A percentile compares a stretch with the other conserved stretches of the same genome.
Evolutionary conservation across 2,329 filamentous ascomycete genomes (phyloP).

Genomic region (Parastagonospora nodorum): DNA sequence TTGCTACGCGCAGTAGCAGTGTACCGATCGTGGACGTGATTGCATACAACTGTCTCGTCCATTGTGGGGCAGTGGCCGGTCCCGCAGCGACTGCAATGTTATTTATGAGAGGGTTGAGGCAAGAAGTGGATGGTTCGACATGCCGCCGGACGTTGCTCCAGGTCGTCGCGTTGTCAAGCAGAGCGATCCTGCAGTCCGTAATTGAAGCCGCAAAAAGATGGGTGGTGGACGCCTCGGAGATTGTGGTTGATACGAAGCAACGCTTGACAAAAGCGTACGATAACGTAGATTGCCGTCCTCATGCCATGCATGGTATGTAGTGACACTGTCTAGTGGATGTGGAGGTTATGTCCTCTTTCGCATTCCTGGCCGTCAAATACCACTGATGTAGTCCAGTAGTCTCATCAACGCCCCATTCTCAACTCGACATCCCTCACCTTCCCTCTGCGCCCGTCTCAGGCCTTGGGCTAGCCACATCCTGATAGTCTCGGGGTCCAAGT

Average conservation of each 20-base stretch:
- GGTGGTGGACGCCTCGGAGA: too few relatives aligned
- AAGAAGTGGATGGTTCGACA: not conserved
- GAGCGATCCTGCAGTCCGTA: too few relatives aligned
- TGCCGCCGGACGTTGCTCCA: too few relatives aligned
- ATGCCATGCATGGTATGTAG: too few relatives aligned
- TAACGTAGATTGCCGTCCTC: too few relatives aligned
- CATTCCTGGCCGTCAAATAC: slow-evolving; percentile 13
- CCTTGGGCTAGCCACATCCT: slow-evolving; percentile 40
- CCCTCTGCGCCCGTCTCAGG: slow-evolving; percentile 28
- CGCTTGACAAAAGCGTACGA: too few relatives aligned
- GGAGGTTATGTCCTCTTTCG: not conserved
- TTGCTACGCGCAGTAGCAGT: slow-evolving; percentile 11
- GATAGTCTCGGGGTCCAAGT: slow-evolving; percentile 37
- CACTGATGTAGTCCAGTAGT: slow-evolving; percentile 45
- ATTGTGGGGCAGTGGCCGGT: not conserved
- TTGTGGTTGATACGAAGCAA: too few relatives aligned
- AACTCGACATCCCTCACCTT: slow-evolving; percentile 42
- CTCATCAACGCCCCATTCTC: slow-evolving; percentile 41
- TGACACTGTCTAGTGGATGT: not conserved
- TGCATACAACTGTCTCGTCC: slow-evolving; percentile 11
- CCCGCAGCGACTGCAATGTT: not conserved
- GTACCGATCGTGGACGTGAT: slow-evolving; percentile 15
- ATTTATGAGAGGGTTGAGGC: not conserved
- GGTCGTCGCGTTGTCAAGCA: too few relatives aligned
- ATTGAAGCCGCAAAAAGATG: too few relatives aligned